These are phyloP conservation scores for Helotiales sp. DNA, from an alignment of 2,329 filamentous ascomycete species.

Conservation along the genomic window DNA sequence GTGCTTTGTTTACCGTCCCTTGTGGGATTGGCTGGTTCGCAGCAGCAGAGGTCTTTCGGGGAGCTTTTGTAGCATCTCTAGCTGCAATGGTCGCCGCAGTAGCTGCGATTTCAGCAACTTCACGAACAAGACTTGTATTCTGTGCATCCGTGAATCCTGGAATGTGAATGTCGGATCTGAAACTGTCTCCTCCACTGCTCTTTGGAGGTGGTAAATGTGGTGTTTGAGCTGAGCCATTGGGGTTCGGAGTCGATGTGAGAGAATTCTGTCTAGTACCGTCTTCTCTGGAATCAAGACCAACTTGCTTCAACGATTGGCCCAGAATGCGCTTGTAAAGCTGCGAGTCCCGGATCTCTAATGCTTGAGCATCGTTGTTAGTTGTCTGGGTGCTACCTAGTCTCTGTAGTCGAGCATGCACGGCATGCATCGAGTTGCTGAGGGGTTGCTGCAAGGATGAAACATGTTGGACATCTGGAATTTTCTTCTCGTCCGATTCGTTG, in stretches of 20 bases:
- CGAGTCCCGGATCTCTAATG: slow-evolving; percentile 76
- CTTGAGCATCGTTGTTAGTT: slow-evolving; percentile 24
- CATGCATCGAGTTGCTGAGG: slow-evolving; percentile 21
- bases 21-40: slow-evolving; percentile 34
- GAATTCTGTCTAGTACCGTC: slow-evolving; percentile 44
- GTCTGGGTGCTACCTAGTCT: slow-evolving; percentile 27
- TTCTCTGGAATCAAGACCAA: slow-evolving; percentile 63
- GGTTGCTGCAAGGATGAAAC: slow-evolving; percentile 33
- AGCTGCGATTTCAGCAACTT: slow-evolving; percentile 91
- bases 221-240: slow-evolving; percentile 49
- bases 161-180: slow-evolving; percentile 50
- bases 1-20: slow-evolving; percentile 31
- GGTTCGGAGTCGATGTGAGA: slow-evolving; percentile 20
- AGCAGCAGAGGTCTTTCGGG: slow-evolving; percentile 50
- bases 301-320: slow-evolving; percentile 84
- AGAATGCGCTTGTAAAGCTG: slow-evolving; percentile 91
- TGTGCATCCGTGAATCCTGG: slow-evolving; percentile 79
- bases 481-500: slow-evolving; percentile 77
- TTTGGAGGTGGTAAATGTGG: slow-evolving; percentile 80
- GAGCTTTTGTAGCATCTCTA: slow-evolving; percentile 64
- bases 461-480: slow-evolving; percentile 51
- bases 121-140: slow-evolving; percentile 76
- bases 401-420: slow-evolving; percentile 26
- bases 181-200: slow-evolving; percentile 46
- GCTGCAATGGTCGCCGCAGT: slow-evolving; percentile 87